These are phyloP conservation scores for Acanthamoeba royreba DNA, from an alignment of 208 protist species.

Conservation along the genomic window DNA sequence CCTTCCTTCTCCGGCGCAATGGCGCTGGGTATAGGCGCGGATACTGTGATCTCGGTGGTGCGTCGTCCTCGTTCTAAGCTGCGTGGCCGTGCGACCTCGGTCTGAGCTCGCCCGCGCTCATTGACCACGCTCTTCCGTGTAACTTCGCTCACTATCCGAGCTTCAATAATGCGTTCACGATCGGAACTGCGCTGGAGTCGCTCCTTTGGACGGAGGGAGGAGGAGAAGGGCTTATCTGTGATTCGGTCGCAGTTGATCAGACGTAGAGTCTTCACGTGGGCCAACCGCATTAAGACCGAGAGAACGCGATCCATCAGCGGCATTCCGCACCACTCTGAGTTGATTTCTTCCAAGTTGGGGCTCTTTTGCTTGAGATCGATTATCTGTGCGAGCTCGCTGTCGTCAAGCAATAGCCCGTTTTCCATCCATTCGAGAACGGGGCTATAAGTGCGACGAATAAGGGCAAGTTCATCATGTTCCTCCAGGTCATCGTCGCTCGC, in stretches of 20 bases:
- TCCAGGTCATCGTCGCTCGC: neutral
- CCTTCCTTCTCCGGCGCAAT: too few relatives aligned
- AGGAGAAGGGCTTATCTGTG: neutral
- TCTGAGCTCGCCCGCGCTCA: neutral
- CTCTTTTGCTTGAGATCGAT: constrained; percentile 9
- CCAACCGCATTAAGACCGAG: neutral
- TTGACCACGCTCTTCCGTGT: neutral
- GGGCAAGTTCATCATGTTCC: neutral
- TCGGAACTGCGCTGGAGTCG: neutral
- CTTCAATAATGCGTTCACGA: neutral
- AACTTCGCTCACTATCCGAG: neutral
- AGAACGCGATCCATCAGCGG: neutral
- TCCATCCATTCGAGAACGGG: constrained; percentile 4
- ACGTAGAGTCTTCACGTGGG: neutral
- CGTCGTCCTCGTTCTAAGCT: neutral
- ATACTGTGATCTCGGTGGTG: neutral
- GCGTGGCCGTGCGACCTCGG: neutral
- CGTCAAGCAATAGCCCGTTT: neutral
- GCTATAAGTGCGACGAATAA: neutral
- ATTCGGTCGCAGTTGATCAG: constrained; percentile 15
- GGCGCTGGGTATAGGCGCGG: neutral
- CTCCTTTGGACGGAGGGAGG: neutral
- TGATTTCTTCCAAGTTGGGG: neutral
- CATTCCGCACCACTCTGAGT: neutral
- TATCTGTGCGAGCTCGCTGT: constrained; percentile 5